phyloP scores from a whole-genome alignment of 768 basidiomycete genomes.

The Suillus subaureus region DNA sequence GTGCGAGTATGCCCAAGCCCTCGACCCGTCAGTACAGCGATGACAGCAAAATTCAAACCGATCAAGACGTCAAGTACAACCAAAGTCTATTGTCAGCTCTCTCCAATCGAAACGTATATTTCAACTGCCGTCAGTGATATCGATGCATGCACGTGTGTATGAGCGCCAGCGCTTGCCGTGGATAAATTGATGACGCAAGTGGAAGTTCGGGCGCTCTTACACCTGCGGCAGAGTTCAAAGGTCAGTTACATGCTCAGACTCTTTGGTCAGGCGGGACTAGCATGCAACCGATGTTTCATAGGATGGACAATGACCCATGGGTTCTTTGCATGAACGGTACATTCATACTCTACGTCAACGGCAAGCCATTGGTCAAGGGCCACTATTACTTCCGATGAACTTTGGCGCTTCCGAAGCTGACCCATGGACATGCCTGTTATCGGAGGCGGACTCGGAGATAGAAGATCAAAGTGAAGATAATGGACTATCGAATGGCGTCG shows the following conservation, averaged over 20 bases:
- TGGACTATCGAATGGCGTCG: too few species aligned
- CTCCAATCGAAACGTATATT: too few species aligned
- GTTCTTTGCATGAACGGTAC: background rate
- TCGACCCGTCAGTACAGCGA: background rate
- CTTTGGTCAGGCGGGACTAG: too few species aligned
- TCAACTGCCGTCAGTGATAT: too few species aligned
- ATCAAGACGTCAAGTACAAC: too few species aligned
- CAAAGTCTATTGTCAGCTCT: too few species aligned
- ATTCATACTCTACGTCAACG: background rate
- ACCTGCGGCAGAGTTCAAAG: background rate
- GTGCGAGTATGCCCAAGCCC: background rate
- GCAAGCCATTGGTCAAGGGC: too few species aligned
- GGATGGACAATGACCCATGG: background rate
- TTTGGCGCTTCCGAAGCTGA: background rate
- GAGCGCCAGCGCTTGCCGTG: background rate
- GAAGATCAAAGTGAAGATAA: too few species aligned
- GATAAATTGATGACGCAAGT: background rate
- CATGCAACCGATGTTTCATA: too few species aligned
- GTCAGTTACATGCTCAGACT: too few species aligned
- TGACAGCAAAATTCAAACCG: background rate
- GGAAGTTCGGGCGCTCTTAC: background rate
- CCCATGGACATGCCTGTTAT: background rate
- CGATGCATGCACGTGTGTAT: background rate
- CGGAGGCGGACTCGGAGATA: too few species aligned
- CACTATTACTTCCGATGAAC: background rate